Evolutionary conservation across 495 filamentous ascomycete genomes (phyloP).

Genomic region (Neurospora tetraspora): DNA sequence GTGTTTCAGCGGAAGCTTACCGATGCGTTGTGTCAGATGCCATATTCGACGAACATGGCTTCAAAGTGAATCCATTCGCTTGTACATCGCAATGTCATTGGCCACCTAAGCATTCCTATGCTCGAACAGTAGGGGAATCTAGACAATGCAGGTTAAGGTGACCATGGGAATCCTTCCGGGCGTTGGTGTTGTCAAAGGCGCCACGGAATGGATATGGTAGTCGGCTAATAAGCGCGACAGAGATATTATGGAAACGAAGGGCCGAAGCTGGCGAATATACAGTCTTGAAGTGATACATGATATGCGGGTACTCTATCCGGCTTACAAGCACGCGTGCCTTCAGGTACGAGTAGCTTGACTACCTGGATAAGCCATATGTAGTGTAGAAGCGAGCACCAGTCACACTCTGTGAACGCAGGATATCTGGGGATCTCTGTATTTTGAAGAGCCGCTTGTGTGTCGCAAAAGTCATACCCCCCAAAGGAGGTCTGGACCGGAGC

Average conservation of each 20-base stretch:
- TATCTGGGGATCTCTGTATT: not conserved
- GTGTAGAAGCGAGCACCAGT: no score
- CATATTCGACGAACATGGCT: not conserved
- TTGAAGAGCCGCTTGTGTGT: not conserved
- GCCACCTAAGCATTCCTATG: not conserved
- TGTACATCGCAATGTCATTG: not conserved
- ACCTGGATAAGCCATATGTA: not conserved
- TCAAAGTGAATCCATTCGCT: not conserved
- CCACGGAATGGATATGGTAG: not conserved
- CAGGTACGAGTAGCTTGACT: not conserved
- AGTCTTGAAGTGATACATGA: not conserved
- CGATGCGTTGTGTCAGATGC: not conserved
- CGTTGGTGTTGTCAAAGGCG: not conserved
- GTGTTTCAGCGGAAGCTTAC: not conserved
- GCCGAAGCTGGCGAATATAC: not conserved
- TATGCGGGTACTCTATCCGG: not conserved
- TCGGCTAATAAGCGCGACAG: not conserved
- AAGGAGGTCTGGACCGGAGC: not conserved
- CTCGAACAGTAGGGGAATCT: not conserved
- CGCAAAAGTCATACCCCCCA: not conserved
- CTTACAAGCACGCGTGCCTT: not conserved
- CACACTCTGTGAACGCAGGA: not conserved
- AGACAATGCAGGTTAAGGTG: not conserved
- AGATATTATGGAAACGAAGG: not conserved
- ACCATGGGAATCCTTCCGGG: not conserved